These are phyloP conservation scores for Agastache rugosa DNA, from an alignment of 257 asterid genomes.

Conservation along the genomic window DNA sequence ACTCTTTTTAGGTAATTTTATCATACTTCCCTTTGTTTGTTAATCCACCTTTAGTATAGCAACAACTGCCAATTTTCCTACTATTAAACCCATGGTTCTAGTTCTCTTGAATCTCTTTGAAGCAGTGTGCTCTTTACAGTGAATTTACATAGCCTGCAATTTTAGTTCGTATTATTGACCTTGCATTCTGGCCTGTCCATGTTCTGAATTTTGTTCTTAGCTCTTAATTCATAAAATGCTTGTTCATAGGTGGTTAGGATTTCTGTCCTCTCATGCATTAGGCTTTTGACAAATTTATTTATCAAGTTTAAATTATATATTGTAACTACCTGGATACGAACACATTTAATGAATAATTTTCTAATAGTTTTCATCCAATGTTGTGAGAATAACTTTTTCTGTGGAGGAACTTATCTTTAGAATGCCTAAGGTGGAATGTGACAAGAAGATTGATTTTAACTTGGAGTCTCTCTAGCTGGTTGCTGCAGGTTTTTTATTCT, in stretches of 20 bases:
- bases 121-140: background rate
- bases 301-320: background rate
- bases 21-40: conserved; percentile 12
- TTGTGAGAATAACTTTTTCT: background rate
- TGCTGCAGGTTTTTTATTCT: background rate
- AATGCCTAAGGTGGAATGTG: conserved; percentile 5
- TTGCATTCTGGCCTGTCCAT: background rate
- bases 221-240: background rate
- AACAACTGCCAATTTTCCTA: background rate
- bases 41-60: conserved; percentile 13
- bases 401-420: conserved; percentile 9
- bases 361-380: background rate
- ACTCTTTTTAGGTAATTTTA: background rate
- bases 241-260: conserved; percentile 14
- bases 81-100: background rate
- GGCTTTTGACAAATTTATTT: conserved; percentile 3
- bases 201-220: too few relatives aligned
- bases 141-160: background rate
- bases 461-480: conserved; percentile 2
- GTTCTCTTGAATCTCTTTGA: conserved; percentile 15
- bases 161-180: background rate
- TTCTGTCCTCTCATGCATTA: background rate
- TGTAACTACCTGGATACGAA: background rate
- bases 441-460: conserved; percentile 9
- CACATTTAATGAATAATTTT: background rate